Evolutionary conservation across 2,329 filamentous ascomycete species (phyloP).

Genomic region (Didymellaceae sp.): DNA sequence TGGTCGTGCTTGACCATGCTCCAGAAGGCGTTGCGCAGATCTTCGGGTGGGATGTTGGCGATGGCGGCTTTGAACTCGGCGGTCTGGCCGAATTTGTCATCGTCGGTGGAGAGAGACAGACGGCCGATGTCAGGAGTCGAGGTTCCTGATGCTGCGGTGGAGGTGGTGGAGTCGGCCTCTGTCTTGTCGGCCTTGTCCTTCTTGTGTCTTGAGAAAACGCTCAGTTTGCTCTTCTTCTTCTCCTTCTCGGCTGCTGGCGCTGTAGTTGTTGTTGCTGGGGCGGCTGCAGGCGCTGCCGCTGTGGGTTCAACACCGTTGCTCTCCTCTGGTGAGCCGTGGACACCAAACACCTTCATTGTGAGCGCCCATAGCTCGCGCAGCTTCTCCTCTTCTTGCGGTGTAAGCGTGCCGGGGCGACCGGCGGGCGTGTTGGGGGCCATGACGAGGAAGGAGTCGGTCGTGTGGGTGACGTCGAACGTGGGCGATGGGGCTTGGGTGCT

Average conservation of each 20-base stretch:
- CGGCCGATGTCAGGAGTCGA: conserved; percentile 40
- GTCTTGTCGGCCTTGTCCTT: conserved; percentile 61
- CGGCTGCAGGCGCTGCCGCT: conserved; percentile 12
- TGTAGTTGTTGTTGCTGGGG: conserved; percentile 7
- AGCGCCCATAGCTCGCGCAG: conserved; percentile 84
- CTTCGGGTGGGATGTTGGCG: conserved; percentile 76
- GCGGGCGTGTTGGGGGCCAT: conserved; percentile 58
- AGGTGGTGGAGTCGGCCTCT: conserved; percentile 34
- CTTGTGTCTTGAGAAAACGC: conserved; percentile 67
- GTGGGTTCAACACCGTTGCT: conserved; percentile 30
- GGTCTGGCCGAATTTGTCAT: conserved; percentile 92
- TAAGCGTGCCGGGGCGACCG: conserved; percentile 85
- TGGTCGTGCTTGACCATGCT: conserved; percentile 94
- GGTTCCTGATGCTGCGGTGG: conserved; percentile 31
- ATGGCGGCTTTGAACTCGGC: conserved; percentile 86
- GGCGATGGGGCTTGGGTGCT: neutral
- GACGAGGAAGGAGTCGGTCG: conserved; percentile 42
- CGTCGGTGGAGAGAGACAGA: conserved; percentile 51
- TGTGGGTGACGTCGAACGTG: conserved; percentile 28
- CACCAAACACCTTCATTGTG: conserved; percentile 76
- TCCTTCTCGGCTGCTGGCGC: conserved; percentile 54
- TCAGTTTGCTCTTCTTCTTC: conserved; percentile 76
- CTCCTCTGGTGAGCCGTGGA: conserved; percentile 42
- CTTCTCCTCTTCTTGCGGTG: conserved; percentile 86
- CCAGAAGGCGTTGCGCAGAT: conserved; percentile 85